These are phyloP conservation scores for Naganishia sp. DNA, from an alignment of 1,284 basidiomycete genomes.

Conservation along the genomic window DNA sequence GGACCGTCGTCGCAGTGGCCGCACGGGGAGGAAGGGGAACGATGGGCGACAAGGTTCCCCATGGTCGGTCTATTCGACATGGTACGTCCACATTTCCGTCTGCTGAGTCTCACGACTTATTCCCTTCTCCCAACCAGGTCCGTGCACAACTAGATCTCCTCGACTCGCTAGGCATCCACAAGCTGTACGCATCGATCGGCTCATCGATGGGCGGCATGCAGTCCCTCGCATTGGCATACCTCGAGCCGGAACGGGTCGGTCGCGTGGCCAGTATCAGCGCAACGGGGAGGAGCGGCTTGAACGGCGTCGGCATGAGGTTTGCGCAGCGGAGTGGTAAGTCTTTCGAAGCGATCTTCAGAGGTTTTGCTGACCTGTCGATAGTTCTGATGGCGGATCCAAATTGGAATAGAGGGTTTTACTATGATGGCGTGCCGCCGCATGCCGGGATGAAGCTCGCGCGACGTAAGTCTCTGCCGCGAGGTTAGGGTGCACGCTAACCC, in stretches of 20 bases:
- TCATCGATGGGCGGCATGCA: constrained; percentile 98
- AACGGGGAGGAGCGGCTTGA: constrained; percentile 84
- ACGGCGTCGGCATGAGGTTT: constrained; percentile 91
- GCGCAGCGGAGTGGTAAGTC: constrained; percentile 86
- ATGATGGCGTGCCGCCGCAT: constrained; percentile 89
- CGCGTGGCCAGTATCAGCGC: constrained; percentile 92
- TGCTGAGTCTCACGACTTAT: neutral
- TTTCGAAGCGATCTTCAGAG: neutral
- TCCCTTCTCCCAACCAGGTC: constrained; percentile 43
- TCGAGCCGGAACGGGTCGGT: constrained; percentile 83
- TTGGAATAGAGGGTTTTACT: constrained; percentile 99
- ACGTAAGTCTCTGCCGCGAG: constrained; percentile 61
- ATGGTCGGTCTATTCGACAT: constrained; percentile 94
- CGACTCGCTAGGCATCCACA: constrained; percentile 79
- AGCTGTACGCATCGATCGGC: constrained; percentile 88
- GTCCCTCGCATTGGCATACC: constrained; percentile 89
- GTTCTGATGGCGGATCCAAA: constrained; percentile 99
- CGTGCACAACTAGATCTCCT: constrained; percentile 85
- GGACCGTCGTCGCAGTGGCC: constrained; percentile 76
- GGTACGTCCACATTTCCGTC: constrained; percentile 52
- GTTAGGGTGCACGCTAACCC: neutral
- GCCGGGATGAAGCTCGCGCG: constrained; percentile 98
- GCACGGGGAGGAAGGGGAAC: constrained; percentile 60
- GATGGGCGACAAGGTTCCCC: constrained; percentile 89
- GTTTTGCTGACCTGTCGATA: constrained; percentile 44